Conservation (phyloP, 2,329 filamentous ascomycete species). For the Trichoderma sp. region DNA sequence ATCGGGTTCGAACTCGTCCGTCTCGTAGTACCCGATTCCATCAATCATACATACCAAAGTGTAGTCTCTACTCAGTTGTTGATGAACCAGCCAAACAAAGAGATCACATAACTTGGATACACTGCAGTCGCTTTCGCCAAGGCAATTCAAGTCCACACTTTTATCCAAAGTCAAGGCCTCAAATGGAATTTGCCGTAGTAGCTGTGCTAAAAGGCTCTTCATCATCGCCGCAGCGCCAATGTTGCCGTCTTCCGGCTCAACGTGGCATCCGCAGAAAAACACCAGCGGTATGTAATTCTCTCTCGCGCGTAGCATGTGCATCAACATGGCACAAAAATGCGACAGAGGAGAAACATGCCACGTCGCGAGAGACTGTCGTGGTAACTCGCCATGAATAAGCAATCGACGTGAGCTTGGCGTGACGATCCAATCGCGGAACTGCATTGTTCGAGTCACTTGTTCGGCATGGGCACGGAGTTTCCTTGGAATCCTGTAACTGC, state of each 20-base stretch:
- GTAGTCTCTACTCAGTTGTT: neutral
- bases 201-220: constrained; percentile 13
- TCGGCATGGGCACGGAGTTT: constrained; percentile 3
- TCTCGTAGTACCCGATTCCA: neutral
- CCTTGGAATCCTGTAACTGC: neutral
- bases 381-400: neutral
- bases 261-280: constrained; percentile 18
- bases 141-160: neutral
- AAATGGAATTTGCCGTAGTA: neutral
- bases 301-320: neutral
- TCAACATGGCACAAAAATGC: neutral
- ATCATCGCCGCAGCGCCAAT: neutral
- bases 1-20: neutral
- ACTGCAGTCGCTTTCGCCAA: neutral
- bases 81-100: neutral
- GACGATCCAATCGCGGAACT: constrained; percentile 12
- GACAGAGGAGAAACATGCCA: constrained; percentile 1
- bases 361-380: neutral
- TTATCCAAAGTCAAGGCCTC: neutral
- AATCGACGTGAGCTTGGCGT: neutral
- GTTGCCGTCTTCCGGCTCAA: constrained; percentile 6
- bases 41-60: constrained; percentile 7
- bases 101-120: neutral
- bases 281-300: neutral
- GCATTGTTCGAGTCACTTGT: constrained; percentile 1